These are phyloP conservation scores for Solioccasus polychromus DNA, from an alignment of 768 basidiomycete genomes.

Conservation along the genomic window DNA sequence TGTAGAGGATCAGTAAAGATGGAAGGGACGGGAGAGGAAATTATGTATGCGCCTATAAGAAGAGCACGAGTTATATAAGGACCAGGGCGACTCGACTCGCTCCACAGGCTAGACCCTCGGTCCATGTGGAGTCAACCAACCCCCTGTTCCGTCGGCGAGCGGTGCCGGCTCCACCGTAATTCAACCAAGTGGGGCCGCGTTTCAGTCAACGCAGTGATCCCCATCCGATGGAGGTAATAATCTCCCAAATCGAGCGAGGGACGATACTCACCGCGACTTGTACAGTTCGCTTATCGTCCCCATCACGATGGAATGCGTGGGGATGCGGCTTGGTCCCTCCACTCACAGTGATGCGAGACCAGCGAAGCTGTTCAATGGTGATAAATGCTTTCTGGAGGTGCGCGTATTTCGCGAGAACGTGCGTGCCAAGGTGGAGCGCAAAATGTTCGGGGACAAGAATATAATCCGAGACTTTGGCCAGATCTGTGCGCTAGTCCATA, in stretches of 20 bases:
- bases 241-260: constrained; percentile 5
- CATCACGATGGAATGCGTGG: constrained; percentile 85
- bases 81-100: constrained; percentile 4
- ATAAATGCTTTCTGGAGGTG: constrained; percentile 72
- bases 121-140: constrained; percentile 19
- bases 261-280: constrained; percentile 49
- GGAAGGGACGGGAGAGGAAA: background rate
- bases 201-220: constrained; percentile 1
- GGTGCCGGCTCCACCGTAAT: constrained; percentile 19
- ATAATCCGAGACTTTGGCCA: constrained; percentile 88
- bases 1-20: background rate
- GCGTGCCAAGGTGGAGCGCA: constrained; percentile 81
- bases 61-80: constrained; percentile 14
- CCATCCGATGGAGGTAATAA: no score
- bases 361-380: constrained; percentile 76
- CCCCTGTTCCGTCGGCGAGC: constrained; percentile 4
- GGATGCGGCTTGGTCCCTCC: constrained; percentile 51
- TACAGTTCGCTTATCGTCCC: constrained; percentile 80
- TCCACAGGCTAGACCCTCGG: constrained; percentile 23
- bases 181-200: constrained; percentile 4
- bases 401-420: constrained; percentile 76
- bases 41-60: background rate
- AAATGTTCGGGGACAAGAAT: constrained; percentile 82
- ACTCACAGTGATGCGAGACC: constrained; percentile 70
- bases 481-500: constrained; percentile 38